A percentile compares a stretch with the other conserved stretches of the same genome.
These are phyloP conservation scores for Neurospora crassa DNA, from an alignment of 2,329 filamentous ascomycete species.

Conservation along the genomic window DNA sequence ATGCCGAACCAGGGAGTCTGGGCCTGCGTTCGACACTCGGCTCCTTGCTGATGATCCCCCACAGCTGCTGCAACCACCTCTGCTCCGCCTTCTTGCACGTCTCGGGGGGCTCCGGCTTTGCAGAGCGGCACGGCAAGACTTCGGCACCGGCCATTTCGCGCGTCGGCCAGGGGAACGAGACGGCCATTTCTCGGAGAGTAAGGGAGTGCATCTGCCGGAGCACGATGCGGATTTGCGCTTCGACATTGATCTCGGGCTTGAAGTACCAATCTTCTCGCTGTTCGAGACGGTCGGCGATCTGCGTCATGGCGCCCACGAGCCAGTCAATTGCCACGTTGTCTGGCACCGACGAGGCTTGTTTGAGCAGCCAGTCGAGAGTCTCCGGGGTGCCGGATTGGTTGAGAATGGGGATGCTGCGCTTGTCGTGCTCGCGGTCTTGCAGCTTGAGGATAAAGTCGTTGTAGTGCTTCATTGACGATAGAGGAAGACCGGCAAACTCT, in stretches of 20 bases:
- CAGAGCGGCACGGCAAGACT: constrained; percentile 25
- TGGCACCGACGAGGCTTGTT: constrained; percentile 22
- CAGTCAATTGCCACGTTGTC: constrained; percentile 25
- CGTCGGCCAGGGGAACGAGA: constrained; percentile 28
- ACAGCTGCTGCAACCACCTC: constrained; percentile 23
- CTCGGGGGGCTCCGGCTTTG: constrained; percentile 19
- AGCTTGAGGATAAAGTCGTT: constrained; percentile 27
- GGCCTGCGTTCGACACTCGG: constrained; percentile 1
- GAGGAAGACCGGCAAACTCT: constrained; percentile 22
- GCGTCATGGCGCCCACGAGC: constrained; percentile 24
- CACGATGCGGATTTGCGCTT: constrained; percentile 24
- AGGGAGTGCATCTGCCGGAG: constrained; percentile 22
- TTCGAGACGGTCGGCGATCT: constrained; percentile 25
- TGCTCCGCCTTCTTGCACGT: constrained; percentile 20
- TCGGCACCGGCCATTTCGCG: constrained; percentile 26
- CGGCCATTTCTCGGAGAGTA: constrained; percentile 26
- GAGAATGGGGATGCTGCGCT: constrained; percentile 26
- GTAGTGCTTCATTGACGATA: constrained; percentile 24
- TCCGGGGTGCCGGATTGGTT: constrained; percentile 26
- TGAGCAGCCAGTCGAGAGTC: constrained; percentile 26
- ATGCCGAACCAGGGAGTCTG: background rate
- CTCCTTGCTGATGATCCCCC: constrained; percentile 19
- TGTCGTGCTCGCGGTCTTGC: constrained; percentile 26
- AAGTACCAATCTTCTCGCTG: constrained; percentile 23
- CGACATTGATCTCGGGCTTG: constrained; percentile 21